Evolutionary conservation across 306 rosid genomes (phyloP), one percentile per base, ranked within the genome.

Genomic region (Mimosa bimucronata): DNA sequence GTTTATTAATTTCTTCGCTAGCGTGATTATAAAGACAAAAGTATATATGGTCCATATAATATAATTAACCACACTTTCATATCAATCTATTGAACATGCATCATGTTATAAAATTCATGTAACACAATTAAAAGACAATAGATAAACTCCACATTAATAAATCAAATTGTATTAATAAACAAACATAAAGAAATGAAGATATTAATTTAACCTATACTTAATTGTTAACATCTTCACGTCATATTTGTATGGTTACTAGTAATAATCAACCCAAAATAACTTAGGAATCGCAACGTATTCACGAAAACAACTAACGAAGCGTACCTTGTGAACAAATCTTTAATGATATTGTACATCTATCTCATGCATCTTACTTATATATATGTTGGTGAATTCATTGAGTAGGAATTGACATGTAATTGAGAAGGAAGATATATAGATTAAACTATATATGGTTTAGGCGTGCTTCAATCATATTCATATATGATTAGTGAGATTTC

Each of bases 401-500:
- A 67, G 48, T n/a, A 67, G 50, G 52, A 67, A n/a, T 38, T 40
- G 73, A 67, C 73, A 19, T 66, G 16, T 66, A 31, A 66, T 66
- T 66, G 26, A 31, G 26, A 66, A 34, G 28, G 45, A 66, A 34
- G 28, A 66, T 34, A 34, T 8, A 14, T 61, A 61, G 37, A 6
- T 29, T 29, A 30, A 16, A 7, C 55, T 45, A 65, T 65, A n/a
- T n/a, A n/a, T n/a, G 68, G 68, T 11, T 29, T 4, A 48, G 21
- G 57, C 21, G 2, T 48, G 8, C 15, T n/a, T 16, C 7, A 21
- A 16, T 18, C 57, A 18, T 18, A 52, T 18, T 30, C 41, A 16
- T 64, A 30, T 14, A 29, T 64, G 37, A 66, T 55, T 21, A 9
- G 7, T 66, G 15, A 66, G 31, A 21, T 14, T 67, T 67, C 2